Evolutionary conservation across 2,329 filamentous ascomycete genomes (phyloP).

Genomic region (Microsporum ferrugineum): DNA sequence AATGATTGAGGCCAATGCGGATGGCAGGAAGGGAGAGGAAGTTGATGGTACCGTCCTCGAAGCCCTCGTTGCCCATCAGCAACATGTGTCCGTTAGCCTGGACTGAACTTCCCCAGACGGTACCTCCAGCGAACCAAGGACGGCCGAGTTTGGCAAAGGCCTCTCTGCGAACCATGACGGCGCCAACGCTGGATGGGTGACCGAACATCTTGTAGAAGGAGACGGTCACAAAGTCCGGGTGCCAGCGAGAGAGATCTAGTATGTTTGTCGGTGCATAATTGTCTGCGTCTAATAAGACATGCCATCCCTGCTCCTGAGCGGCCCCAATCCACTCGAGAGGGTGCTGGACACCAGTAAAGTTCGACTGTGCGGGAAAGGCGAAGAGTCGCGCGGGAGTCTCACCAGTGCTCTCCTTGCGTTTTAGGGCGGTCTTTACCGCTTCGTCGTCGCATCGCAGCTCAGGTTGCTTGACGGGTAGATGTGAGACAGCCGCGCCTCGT

Average conservation of each 20-base stretch:
- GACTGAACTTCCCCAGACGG: constrained; percentile 31
- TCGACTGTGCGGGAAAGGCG: constrained; percentile 60
- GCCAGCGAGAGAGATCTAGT: constrained; percentile 43
- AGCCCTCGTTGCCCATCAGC: constrained; percentile 38
- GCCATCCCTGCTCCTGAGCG: constrained; percentile 17
- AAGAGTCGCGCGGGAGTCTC: constrained; percentile 34
- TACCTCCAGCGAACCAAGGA: constrained; percentile 59
- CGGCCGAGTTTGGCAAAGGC: constrained; percentile 46
- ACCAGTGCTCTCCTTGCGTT: not conserved
- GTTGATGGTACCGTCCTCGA: constrained; percentile 57
- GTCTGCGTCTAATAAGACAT: constrained; percentile 52
- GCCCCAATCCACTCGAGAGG: constrained; percentile 45
- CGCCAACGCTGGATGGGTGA: constrained; percentile 49
- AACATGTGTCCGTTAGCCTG: constrained; percentile 9
- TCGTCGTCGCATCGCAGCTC: constrained; percentile 8
- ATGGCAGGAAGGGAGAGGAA: constrained; percentile 55
- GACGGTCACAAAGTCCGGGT: constrained; percentile 50
- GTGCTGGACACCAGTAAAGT: constrained; percentile 55
- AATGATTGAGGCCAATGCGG: constrained; percentile 42
- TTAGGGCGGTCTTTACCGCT: not conserved
- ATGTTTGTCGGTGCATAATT: constrained; percentile 52
- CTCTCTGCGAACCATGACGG: constrained; percentile 45
- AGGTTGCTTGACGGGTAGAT: constrained; percentile 6
- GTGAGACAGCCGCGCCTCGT: constrained; percentile 8
- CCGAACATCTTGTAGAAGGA: constrained; percentile 59